Percentiles rank a stretch among this genome's conserved stretches.
phyloP scores from a whole-genome alignment of 2,329 filamentous ascomycete species.

The Emmonsiellopsis sp. region DNA sequence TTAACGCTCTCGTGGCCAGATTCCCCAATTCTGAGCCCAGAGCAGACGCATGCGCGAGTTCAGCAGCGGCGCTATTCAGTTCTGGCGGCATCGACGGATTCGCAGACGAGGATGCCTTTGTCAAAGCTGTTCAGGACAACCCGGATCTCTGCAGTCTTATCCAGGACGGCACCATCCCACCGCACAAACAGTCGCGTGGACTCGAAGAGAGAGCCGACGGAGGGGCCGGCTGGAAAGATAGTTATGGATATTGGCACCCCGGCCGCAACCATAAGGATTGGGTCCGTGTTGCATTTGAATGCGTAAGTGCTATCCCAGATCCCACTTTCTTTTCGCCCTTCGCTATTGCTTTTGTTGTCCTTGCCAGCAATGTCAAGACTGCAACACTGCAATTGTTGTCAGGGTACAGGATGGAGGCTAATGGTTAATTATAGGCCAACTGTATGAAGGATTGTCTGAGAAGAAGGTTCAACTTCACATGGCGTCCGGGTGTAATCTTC shows the following conservation, averaged over 20 bases:
- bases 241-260: background rate
- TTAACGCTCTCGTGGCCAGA: background rate
- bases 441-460: background rate
- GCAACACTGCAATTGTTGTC: background rate
- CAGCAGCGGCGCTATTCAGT: background rate
- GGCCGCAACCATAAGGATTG: background rate
- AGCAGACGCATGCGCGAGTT: background rate
- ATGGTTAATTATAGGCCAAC: background rate
- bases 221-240: background rate
- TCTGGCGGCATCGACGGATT: background rate
- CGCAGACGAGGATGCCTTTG: background rate
- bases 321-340: too few species aligned
- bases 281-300: background rate
- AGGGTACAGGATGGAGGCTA: background rate
- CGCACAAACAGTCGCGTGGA: background rate
- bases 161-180: background rate
- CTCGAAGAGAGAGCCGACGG: background rate
- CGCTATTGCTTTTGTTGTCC: too few species aligned
- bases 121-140: background rate
- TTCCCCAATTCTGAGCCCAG: background rate
- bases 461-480: background rate
- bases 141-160: background rate
- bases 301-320: background rate
- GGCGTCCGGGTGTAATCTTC: conserved; percentile 8
- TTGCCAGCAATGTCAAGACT: background rate